Conservation (phyloP, 1,284 basidiomycete genomes). For the Ceratobasidium sp. region DNA sequence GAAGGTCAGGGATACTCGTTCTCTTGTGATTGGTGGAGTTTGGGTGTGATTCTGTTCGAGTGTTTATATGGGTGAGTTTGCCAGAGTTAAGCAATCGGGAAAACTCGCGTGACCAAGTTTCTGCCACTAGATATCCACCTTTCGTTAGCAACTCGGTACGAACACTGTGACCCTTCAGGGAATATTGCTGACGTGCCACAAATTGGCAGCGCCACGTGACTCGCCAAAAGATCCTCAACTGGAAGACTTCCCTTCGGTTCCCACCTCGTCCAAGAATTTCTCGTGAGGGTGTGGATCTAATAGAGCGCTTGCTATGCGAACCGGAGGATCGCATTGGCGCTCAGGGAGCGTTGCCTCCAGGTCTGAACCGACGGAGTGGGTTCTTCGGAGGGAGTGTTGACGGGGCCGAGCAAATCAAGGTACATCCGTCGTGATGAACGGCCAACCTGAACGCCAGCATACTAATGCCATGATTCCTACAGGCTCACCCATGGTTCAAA, state of each 20-base stretch:
- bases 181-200: too few species aligned
- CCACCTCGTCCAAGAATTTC: constrained; percentile 86
- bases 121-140: constrained; percentile 79
- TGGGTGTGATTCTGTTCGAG: constrained; percentile 93
- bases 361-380: constrained; percentile 77
- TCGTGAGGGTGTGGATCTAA: constrained; percentile 85
- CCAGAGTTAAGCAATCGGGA: background rate
- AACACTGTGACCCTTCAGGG: constrained; percentile 38
- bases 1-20: constrained; percentile 88
- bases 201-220: constrained; percentile 80
- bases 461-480: constrained; percentile 46
- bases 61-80: constrained; percentile 82
- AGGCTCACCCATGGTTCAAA: constrained; percentile 88
- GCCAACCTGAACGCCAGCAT: constrained; percentile 39
- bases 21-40: constrained; percentile 98
- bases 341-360: constrained; percentile 71
- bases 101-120: constrained; percentile 9
- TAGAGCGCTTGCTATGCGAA: constrained; percentile 90
- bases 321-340: constrained; percentile 92
- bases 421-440: constrained; percentile 51
- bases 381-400: constrained; percentile 72
- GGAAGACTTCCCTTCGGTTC: constrained; percentile 88
- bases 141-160: constrained; percentile 90
- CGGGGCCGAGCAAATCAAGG: constrained; percentile 90
- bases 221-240: constrained; percentile 92